phyloP scores from a whole-genome alignment of 345 rosid genomes.

The Aquilaria yunnanensis region DNA sequence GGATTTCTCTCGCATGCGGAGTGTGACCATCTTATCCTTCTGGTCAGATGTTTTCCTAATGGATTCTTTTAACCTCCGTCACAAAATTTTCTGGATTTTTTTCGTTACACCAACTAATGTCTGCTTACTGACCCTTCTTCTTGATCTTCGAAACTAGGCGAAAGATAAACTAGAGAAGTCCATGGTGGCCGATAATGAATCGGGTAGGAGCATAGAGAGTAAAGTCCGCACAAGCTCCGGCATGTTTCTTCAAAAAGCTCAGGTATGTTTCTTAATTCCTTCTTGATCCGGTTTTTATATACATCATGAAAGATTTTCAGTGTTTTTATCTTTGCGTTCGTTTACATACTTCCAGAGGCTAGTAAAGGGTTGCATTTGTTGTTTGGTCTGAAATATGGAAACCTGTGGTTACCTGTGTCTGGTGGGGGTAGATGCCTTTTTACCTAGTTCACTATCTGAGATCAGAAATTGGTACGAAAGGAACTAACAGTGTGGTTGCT shows the following conservation, averaged over 20 bases:
- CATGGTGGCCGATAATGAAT: constrained; percentile 79
- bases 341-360: too few species aligned
- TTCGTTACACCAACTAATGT: background rate
- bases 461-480: too few species aligned
- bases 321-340: too few species aligned
- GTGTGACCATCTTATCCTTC: constrained; percentile 65
- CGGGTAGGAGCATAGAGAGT: constrained; percentile 68
- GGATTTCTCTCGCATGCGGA: constrained; percentile 65
- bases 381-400: too few species aligned
- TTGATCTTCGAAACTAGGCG: constrained; percentile 40
- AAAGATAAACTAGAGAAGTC: constrained; percentile 71
- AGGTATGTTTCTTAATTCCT: constrained; percentile 28
- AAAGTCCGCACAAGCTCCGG: constrained; percentile 86
- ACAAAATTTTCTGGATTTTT: background rate
- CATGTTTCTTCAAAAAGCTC: constrained; percentile 62
- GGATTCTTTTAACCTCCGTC: too few species aligned
- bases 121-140: background rate
- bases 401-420: too few species aligned
- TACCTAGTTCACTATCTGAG: too few species aligned
- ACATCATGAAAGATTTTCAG: background rate
- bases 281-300: background rate
- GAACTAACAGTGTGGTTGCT: too few species aligned
- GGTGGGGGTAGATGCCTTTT: too few species aligned
- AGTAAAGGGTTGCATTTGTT: too few species aligned
- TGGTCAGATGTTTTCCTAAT: constrained; percentile 34